Evolutionary conservation across 805 yeast species (phyloP).

Genomic region (Wickerhamomyces rabaulensis): DNA sequence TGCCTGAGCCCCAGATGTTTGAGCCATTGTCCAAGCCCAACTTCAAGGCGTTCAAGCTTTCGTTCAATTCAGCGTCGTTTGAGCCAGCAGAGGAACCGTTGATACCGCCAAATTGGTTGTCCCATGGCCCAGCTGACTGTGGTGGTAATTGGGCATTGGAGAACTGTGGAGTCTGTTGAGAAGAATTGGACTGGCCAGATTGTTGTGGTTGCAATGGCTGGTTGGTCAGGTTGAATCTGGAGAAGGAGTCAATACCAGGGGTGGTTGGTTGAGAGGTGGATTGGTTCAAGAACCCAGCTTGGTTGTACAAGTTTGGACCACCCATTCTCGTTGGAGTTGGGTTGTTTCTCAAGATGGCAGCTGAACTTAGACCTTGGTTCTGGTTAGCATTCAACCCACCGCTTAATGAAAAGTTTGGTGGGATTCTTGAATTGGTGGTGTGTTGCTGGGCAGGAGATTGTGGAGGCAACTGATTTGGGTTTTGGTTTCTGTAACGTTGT

Average conservation of each 20-base stretch:
- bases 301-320: slow-evolving; percentile 16
- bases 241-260: slow-evolving; percentile 24
- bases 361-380: slow-evolving; percentile 18
- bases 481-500: slow-evolving; percentile 12
- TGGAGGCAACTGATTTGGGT: slow-evolving; percentile 7
- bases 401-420: slow-evolving; percentile 20
- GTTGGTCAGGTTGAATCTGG: slow-evolving; percentile 17
- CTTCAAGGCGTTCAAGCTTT: slow-evolving; percentile 21
- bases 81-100: slow-evolving; percentile 1
- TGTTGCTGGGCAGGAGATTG: slow-evolving; percentile 17
- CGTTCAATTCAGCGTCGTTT: slow-evolving; percentile 19
- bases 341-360: slow-evolving; percentile 26
- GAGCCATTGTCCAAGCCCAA: slow-evolving; percentile 21
- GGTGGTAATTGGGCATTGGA: slow-evolving; percentile 1
- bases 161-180: slow-evolving; percentile 1
- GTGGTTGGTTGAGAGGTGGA: slow-evolving; percentile 28
- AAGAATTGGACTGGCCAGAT: slow-evolving; percentile 2
- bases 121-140: slow-evolving; percentile 4
- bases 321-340: slow-evolving; percentile 25
- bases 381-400: slow-evolving; percentile 12
- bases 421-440: slow-evolving; percentile 18
- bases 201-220: slow-evolving; percentile 5
- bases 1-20: slow-evolving; percentile 24
- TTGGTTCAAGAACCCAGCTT: slow-evolving; percentile 14
- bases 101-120: not conserved